phyloP scores from a whole-genome alignment of 2,329 filamentous ascomycete genomes.

The Phialemonium atrogriseum region DNA sequence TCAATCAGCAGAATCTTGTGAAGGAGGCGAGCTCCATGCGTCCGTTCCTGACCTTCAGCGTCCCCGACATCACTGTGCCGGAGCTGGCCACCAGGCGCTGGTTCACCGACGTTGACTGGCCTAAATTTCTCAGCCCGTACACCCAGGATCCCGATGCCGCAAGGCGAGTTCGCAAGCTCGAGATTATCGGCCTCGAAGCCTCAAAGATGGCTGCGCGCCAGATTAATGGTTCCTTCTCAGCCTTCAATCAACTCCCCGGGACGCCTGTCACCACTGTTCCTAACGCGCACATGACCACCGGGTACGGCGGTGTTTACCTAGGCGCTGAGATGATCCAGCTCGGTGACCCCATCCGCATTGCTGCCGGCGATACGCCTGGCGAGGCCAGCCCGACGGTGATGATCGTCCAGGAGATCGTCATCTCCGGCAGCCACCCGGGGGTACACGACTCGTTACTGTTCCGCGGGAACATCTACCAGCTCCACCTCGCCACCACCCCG shows the following conservation, averaged over 20 bases:
- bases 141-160: constrained; percentile 9
- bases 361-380: constrained; percentile 3
- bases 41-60: constrained; percentile 28
- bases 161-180: constrained; percentile 10
- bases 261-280: no score
- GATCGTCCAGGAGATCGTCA: constrained; percentile 19
- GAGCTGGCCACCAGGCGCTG: constrained; percentile 15
- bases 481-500: constrained; percentile 10
- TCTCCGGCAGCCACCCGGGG: constrained; percentile 4
- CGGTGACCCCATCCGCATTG: constrained; percentile 24
- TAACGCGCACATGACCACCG: constrained; percentile 6
- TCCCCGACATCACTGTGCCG: constrained; percentile 17
- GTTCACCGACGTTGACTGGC: constrained; percentile 22
- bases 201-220: constrained; percentile 26
- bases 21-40: constrained; percentile 21
- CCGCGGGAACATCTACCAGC: constrained; percentile 19
- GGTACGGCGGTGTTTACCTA: constrained; percentile 23
- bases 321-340: constrained; percentile 26
- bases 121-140: constrained; percentile 10
- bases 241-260: constrained; percentile 18
- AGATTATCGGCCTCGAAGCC: constrained; percentile 24
- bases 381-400: constrained; percentile 14
- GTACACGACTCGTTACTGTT: constrained; percentile 13
- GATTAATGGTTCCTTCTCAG: constrained; percentile 25
- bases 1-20: constrained; percentile 12